Base-by-base conservation (phyloP, 2,329 filamentous ascomycete genomes). In the Aureobasidium vineae region DNA sequence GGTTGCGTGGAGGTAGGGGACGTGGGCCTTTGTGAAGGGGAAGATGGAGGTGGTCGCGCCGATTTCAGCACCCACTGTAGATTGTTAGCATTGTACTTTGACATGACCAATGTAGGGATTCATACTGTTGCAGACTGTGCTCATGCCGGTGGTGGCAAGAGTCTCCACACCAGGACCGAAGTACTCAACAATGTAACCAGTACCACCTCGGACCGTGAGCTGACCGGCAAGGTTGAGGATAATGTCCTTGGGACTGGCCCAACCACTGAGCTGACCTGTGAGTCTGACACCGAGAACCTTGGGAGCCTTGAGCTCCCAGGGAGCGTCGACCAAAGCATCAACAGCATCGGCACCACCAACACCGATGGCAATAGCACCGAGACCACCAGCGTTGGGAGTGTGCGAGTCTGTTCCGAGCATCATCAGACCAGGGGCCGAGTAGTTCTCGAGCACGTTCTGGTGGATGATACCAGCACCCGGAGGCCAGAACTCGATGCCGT, bases 351-450 rank as follows among this genome's bases (percentile, higher is more conserved):
- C 95, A 74, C 95, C 95, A 75, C 95, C 95, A 40, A 99, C 95
- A 77, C 95, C 95, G 76, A 99, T 98, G 10, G 95, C 95, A 73
- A 97, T 92, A 4, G 92, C 93, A 71, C 90, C 92, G 65, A 98
- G 82, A 67, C 95, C 95, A 72, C 95, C 95, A n/a, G 92, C 95
- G 75, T 98, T 99, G 50, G 95, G 95, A 53, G 92, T 97, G 79
- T 99, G 95, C 74, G 91, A 96, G 79, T 99, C 95, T 36, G 95
- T 99, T 66, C 95, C 95, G 47, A 99, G 85, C 92, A 99, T 98
- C 93, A 99, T 97, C 72, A 98, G 80, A 59, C 95, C 95, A 23
- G 95, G 95, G n/a, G 94, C 88, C 40, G 93, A 91, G 76, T 99
- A 99, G 80, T 99, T 98, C 82, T 99, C 95, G 72, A 99, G 80